Conservation (phyloP, 1,284 basidiomycete genomes). For the Tranzscheliella williamsii region DNA sequence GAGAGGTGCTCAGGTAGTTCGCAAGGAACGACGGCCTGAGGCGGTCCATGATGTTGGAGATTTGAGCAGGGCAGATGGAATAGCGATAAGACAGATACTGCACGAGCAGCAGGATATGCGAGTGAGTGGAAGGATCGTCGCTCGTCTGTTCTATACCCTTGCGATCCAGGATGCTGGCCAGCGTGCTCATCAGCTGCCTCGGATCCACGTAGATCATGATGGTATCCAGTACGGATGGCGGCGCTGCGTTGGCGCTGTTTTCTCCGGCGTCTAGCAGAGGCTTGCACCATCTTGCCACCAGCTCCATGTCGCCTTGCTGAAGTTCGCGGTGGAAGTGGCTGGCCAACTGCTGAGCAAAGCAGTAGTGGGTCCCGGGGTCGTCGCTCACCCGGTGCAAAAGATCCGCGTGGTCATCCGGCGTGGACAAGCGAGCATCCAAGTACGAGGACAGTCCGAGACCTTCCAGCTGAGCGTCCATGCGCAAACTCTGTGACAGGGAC, state of each 20-base stretch:
- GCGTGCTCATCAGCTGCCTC: slow-evolving; percentile 12
- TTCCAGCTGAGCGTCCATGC: slow-evolving; percentile 35
- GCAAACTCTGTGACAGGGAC: slow-evolving; percentile 23
- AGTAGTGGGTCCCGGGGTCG: slow-evolving; percentile 35
- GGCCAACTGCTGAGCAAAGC: slow-evolving; percentile 29
- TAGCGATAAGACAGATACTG: slow-evolving; percentile 35
- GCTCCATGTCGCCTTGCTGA: slow-evolving; percentile 37
- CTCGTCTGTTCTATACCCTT: slow-evolving; percentile 33
- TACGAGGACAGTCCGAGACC: slow-evolving; percentile 17
- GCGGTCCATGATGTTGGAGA: neutral
- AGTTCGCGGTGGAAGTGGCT: slow-evolving; percentile 20
- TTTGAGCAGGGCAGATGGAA: neutral
- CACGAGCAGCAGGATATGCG: slow-evolving; percentile 32
- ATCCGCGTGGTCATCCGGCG: slow-evolving; percentile 17
- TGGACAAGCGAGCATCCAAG: slow-evolving; percentile 24
- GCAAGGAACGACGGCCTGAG: slow-evolving; percentile 30
- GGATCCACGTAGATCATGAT: slow-evolving; percentile 40
- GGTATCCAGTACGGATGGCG: slow-evolving; percentile 27
- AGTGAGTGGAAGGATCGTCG: slow-evolving; percentile 41
- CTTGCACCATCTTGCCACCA: slow-evolving; percentile 32
- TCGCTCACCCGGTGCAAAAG: slow-evolving; percentile 23
- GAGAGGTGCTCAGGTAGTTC: slow-evolving; percentile 29
- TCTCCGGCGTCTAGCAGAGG: slow-evolving; percentile 13
- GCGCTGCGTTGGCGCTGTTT: too few relatives aligned
- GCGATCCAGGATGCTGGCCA: slow-evolving; percentile 27